Base-by-base conservation (phyloP, 345 rosid genomes). In the Eutrema japonicum region DNA sequence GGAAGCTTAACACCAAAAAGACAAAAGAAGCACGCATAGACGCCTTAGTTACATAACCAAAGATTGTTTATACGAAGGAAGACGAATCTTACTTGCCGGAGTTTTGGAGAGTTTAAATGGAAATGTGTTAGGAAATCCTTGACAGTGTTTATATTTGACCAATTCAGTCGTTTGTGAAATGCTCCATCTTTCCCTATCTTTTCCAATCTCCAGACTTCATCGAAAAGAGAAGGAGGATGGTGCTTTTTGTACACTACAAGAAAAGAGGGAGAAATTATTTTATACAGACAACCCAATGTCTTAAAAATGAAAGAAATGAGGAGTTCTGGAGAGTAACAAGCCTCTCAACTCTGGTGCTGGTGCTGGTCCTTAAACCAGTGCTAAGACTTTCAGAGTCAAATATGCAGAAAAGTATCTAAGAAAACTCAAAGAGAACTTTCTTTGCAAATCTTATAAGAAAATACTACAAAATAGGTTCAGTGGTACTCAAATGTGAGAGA, bases 141-240 rank as follows among this genome's bases (percentile, higher is more conserved):
- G 66, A 92, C 96, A 9, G 87, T 85, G 27, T 64, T 81, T 79
- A 95, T 89, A 85, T 72, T 83, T 78, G 85, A 96, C 73, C 80
- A 79, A 75, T 78, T 73, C 67, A 95, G 78, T 16, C 97, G 88
- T 76, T 84, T 95, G 74, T 92, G 97, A 82, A 95, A 95, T 71
- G 99, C 99, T 65, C 99, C 99, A 70, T 92, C 97, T 84, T 95
- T 95, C 52, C 97, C 99, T 58, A 90, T 95, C 85, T 95, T 95
- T 76, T 95, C 99, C 78, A 95, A 83, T 81, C 99, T 92, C 97
- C 97, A 92, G 3, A 95, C 96, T 64, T 95, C 99, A 75, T 95
- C 97, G 5, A 74, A 73, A 36, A 88, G 84, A 79, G 87, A 78
- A 64, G 97, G 99, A 29, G 97, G 99, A 67, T 95, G 94, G 79